Conservation (phyloP, 306 rosid species). For the Casuarina glauca region DNA sequence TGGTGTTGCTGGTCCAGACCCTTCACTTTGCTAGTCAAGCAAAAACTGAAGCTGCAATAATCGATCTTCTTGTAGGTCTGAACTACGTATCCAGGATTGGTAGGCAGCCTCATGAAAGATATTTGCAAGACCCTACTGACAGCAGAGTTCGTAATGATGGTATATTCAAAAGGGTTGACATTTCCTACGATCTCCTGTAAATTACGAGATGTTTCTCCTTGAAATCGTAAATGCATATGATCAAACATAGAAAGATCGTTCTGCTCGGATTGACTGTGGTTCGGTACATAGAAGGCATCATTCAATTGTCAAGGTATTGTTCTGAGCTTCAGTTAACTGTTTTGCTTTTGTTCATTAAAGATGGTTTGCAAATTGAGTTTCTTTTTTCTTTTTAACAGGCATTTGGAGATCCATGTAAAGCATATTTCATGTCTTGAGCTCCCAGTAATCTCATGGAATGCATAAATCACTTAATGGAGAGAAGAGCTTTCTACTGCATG, state of each 20-base stretch:
- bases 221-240: slow-evolving; percentile 9
- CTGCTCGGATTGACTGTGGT: slow-evolving; percentile 26
- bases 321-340: neutral
- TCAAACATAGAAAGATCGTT: slow-evolving; percentile 24
- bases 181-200: slow-evolving; percentile 15
- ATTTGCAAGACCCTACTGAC: slow-evolving; percentile 25
- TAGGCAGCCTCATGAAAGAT: slow-evolving; percentile 24
- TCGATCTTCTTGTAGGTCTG: slow-evolving; percentile 77
- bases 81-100: slow-evolving; percentile 48
- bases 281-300: slow-evolving; percentile 4
- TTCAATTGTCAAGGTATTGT: neutral
- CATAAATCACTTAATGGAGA: neutral
- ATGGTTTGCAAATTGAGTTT: slow-evolving; percentile 4
- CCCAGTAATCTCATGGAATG: neutral
- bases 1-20: slow-evolving; percentile 67
- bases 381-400: neutral
- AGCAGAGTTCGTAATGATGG: slow-evolving; percentile 19
- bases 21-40: slow-evolving; percentile 68
- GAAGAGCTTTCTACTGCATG: neutral
- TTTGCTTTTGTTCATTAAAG: neutral
- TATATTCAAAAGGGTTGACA: slow-evolving; percentile 24
- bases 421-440: neutral
- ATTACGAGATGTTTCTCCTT: neutral
- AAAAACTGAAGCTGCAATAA: slow-evolving; percentile 74
- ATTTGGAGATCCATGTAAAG: slow-evolving; percentile 7